Percentiles rank a stretch among this genome's conserved stretches.
Conservation (phyloP, 2,329 filamentous ascomycete species). For the Geosmithia morbida region DNA sequence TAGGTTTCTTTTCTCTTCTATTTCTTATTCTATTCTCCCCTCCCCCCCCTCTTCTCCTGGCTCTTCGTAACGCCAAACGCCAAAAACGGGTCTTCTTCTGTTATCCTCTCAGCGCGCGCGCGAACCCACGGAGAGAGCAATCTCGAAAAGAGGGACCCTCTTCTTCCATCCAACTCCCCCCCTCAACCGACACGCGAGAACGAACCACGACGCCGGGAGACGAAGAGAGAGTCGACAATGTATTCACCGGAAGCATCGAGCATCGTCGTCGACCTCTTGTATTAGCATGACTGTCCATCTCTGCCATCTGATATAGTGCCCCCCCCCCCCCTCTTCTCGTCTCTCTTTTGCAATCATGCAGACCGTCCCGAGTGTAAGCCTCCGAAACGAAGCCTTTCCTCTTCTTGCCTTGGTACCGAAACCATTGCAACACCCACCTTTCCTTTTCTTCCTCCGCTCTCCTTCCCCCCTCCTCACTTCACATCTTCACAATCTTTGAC, state of each 20-base stretch:
- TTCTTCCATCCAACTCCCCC: too few species aligned
- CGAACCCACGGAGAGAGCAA: too few species aligned
- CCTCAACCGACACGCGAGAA: background rate
- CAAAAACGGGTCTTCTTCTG: too few species aligned
- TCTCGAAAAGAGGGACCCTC: too few species aligned
- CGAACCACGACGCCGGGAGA: background rate
- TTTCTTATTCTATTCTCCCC: background rate
- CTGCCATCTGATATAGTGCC: slow-evolving; percentile 19
- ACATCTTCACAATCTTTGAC: too few species aligned
- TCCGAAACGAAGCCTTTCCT: slow-evolving; percentile 2
- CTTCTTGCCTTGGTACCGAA: background rate
- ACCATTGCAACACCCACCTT: background rate
- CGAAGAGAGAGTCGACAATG: slow-evolving; percentile 10
- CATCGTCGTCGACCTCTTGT: slow-evolving; percentile 11
- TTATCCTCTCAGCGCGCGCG: too few species aligned
- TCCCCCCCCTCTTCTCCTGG: background rate
- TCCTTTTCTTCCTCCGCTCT: background rate
- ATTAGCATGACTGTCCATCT: slow-evolving; percentile 7
- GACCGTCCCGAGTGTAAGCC: slow-evolving; percentile 35
- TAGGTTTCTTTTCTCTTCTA: background rate
- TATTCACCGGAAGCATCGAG: slow-evolving; percentile 11
- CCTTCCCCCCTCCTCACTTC: background rate
- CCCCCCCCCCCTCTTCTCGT: background rate
- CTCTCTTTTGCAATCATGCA: slow-evolving; percentile 27
- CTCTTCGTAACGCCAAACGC: background rate